Evolutionary conservation across 2,329 filamentous ascomycete species (phyloP).

Genomic region (Helotiales sp.): DNA sequence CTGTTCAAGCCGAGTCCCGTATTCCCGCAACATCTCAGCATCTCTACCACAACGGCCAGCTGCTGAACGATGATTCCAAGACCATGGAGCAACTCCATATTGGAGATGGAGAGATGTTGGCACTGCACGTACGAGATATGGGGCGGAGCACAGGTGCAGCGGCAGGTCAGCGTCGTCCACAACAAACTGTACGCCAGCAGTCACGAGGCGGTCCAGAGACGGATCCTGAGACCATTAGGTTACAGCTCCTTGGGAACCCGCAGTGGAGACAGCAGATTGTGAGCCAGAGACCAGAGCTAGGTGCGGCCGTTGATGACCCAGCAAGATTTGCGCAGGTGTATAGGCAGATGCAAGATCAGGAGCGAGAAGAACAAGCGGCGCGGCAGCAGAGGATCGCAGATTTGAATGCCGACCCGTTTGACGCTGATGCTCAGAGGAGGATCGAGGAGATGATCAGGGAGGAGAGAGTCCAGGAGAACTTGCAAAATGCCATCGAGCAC

Average conservation of each 20-base stretch:
- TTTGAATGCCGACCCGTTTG: slow-evolving; percentile 92
- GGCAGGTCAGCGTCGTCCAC: slow-evolving; percentile 39
- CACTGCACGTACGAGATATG: slow-evolving; percentile 72
- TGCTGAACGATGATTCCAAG: slow-evolving; percentile 74
- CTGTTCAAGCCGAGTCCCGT: slow-evolving; percentile 79
- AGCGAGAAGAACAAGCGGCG: slow-evolving; percentile 71
- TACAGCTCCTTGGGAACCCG: slow-evolving; percentile 81
- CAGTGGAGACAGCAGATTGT: slow-evolving; percentile 69
- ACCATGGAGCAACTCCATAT: slow-evolving; percentile 82
- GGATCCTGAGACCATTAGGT: slow-evolving; percentile 79
- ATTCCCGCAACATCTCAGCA: slow-evolving; percentile 74
- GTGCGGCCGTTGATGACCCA: slow-evolving; percentile 72
- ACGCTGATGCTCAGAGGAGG: slow-evolving; percentile 83
- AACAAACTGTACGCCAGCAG: slow-evolving; percentile 34
- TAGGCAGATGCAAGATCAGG: slow-evolving; percentile 64
- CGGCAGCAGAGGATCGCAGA: slow-evolving; percentile 80
- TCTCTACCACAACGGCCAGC: slow-evolving; percentile 86
- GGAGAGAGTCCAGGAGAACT: slow-evolving; percentile 89
- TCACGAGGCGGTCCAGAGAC: slow-evolving; percentile 41
- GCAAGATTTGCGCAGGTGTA: slow-evolving; percentile 74
- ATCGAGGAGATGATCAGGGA: slow-evolving; percentile 98
- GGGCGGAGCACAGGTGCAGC: slow-evolving; percentile 42
- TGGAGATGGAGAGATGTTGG: slow-evolving; percentile 88
- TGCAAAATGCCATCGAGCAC: slow-evolving; percentile 95
- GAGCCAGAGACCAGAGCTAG: slow-evolving; percentile 73